These are phyloP conservation scores for Monilinia polystroma DNA, from an alignment of 2,329 filamentous ascomycete genomes.

Conservation along the genomic window DNA sequence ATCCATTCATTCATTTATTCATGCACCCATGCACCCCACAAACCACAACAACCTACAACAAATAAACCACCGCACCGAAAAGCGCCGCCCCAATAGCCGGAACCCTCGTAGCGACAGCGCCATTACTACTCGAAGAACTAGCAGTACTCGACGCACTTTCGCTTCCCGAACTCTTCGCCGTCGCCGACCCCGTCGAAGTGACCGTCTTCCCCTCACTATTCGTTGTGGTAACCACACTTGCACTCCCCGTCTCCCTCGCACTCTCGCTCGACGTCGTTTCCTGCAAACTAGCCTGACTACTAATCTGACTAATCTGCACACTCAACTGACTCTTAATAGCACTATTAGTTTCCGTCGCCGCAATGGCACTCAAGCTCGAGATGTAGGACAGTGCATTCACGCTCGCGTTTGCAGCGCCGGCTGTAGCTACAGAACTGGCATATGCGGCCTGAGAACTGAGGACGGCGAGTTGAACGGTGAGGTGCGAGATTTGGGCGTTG, in stretches of 20 bases:
- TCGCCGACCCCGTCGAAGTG: background rate
- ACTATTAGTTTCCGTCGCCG: slow-evolving; percentile 11
- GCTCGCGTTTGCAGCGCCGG: background rate
- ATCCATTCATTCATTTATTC: background rate
- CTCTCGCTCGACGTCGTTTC: slow-evolving; percentile 28
- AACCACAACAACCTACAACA: background rate
- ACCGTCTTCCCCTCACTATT: background rate
- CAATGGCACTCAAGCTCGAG: slow-evolving; percentile 11
- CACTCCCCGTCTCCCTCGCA: background rate
- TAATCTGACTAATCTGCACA: slow-evolving; percentile 21
- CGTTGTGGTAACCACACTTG: background rate
- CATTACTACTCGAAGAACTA: background rate
- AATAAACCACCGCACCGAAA: slow-evolving; percentile 2
- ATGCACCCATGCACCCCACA: background rate
- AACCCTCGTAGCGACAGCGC: slow-evolving; percentile 3
- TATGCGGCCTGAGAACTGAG: slow-evolving; percentile 8
- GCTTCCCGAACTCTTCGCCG: background rate
- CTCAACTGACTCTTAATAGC: slow-evolving; percentile 17
- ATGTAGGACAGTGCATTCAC: background rate
- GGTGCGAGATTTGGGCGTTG: slow-evolving; percentile 9
- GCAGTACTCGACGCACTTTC: background rate
- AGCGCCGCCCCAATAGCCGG: background rate
- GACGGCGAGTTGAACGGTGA: slow-evolving; percentile 6
- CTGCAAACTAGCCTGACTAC: slow-evolving; percentile 1
- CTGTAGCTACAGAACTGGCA: background rate